Base-by-base conservation (phyloP, 768 basidiomycete genomes). In the Chalciporus sphaerocephalus region DNA sequence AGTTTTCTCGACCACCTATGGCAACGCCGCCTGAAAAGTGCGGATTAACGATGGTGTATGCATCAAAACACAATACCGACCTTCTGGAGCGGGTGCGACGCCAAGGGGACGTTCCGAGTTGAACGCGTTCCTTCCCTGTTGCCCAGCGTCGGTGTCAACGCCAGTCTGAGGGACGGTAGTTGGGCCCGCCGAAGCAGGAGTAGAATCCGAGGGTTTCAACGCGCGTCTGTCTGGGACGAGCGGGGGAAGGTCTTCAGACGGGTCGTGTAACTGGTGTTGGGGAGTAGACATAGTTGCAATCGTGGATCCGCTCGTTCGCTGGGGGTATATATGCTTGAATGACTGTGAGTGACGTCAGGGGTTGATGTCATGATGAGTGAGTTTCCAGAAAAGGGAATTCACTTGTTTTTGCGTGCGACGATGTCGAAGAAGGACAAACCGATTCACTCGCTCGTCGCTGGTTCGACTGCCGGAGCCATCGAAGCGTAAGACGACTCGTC, bases 391-490 rank as follows among this genome's bases (percentile, higher is more conserved):
- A 25, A 18, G 44, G 40, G 16, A 16, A 37, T 23, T 7, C 30
- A 22, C 21, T 8, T 18, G 3, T 23, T 23, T 13, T n/a, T 50
- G n/a, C 34, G 33, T 39, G 38, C 28, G 28, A 78, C 77, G 70
- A 65, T 74, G 6, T 69, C 72, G 40, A 75, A 78, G 59, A 87
- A 80, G 51, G 92, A 94, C 62, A 90, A 90, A 55, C 87, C 92
- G 0, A 28, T 85, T 6, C 90, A 92, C 56, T 90, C 95, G 12
- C 68, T 97, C 69, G 70, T 92, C 47, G 95, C 95, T 2, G 96
- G 96, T 8, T 79, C 91, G 13, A 88, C 86, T 0, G 95, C 96
- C 20, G 95, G 96, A 13, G 92, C 86, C 7, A 74, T 96, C 46
- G 94, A 97, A 73, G 91, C 90, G 87, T 90, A 67, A 70, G 85